These are phyloP conservation scores for Clonostachys chloroleuca DNA, from an alignment of 2,329 filamentous ascomycete genomes.

Conservation along the genomic window DNA sequence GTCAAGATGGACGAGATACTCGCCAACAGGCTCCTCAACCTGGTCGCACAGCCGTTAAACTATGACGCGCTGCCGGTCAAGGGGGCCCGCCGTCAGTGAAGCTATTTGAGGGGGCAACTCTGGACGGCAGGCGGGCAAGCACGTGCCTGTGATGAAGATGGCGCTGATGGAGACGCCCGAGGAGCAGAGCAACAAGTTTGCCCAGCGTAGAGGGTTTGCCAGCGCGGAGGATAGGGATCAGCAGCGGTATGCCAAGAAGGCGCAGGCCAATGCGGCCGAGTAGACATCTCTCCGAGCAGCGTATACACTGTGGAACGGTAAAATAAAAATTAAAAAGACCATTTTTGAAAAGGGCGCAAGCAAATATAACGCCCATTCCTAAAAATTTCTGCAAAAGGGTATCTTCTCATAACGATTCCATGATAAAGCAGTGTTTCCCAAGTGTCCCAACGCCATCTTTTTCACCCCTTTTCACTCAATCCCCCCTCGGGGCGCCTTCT, in stretches of 20 bases:
- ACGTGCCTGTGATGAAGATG: conserved; percentile 50
- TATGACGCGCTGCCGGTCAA: conserved; percentile 11
- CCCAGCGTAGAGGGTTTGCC: conserved; percentile 54
- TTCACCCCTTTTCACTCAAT: no score
- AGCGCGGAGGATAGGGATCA: conserved; percentile 42
- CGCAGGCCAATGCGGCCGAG: conserved; percentile 6
- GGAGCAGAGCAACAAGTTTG: conserved; percentile 57
- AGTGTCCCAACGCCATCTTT: no score
- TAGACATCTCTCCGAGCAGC: no score
- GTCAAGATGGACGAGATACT: conserved; percentile 89
- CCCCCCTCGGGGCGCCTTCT: conserved; percentile 9
- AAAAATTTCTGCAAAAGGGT: background rate
- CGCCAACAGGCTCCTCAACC: conserved; percentile 66
- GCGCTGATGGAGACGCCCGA: conserved; percentile 41
- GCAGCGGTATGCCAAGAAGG: conserved; percentile 22
- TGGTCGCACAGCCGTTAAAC: conserved; percentile 36
- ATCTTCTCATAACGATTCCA: background rate
- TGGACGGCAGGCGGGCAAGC: conserved; percentile 45
- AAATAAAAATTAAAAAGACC: background rate
- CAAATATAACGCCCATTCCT: no score
- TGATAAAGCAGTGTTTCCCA: no score
- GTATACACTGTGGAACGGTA: no score
- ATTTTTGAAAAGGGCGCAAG: conserved; percentile 1
- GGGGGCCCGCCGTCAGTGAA: conserved; percentile 1
- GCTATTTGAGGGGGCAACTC: conserved; percentile 40